Percentiles rank a stretch among this genome's conserved stretches.
Evolutionary conservation across 179 eudicot species (phyloP).

Genomic region (Spergularia azorica): DNA sequence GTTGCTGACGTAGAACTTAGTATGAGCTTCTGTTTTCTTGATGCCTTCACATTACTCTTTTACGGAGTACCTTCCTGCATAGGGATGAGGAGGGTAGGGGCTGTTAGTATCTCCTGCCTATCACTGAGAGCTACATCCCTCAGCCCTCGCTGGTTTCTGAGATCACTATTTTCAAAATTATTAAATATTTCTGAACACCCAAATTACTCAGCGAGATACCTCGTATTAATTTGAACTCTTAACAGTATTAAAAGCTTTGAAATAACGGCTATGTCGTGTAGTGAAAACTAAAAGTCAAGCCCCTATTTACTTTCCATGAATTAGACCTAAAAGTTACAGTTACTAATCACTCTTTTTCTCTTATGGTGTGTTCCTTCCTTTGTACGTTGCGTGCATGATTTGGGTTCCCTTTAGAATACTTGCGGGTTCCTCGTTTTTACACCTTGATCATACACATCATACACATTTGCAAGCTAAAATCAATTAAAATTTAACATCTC

Average conservation of each 20-base stretch:
- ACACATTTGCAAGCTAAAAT: background rate
- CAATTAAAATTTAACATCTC: background rate
- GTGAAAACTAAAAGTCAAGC: background rate
- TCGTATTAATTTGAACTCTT: background rate
- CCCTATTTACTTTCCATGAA: background rate
- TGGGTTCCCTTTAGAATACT: background rate
- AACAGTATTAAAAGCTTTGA: background rate
- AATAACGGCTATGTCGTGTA: conserved; percentile 4
- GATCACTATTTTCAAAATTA: background rate
- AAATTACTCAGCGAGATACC: background rate
- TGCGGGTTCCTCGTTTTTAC: background rate
- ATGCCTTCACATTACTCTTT: too few species aligned
- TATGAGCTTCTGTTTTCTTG: too few species aligned
- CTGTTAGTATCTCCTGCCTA: too few species aligned
- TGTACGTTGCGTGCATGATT: background rate
- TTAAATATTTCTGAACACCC: background rate
- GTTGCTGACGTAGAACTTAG: too few species aligned
- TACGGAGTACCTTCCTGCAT: too few species aligned
- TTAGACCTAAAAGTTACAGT: background rate
- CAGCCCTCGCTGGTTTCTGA: background rate
- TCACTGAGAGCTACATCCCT: background rate
- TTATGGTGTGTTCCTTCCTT: background rate
- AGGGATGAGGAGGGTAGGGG: too few species aligned
- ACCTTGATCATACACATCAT: background rate
- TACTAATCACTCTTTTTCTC: background rate